A percentile compares a stretch with the other conserved stretches of the same genome.
Conservation (phyloP, 2,329 filamentous ascomycete genomes). For the Ophiostoma fasciatum region DNA sequence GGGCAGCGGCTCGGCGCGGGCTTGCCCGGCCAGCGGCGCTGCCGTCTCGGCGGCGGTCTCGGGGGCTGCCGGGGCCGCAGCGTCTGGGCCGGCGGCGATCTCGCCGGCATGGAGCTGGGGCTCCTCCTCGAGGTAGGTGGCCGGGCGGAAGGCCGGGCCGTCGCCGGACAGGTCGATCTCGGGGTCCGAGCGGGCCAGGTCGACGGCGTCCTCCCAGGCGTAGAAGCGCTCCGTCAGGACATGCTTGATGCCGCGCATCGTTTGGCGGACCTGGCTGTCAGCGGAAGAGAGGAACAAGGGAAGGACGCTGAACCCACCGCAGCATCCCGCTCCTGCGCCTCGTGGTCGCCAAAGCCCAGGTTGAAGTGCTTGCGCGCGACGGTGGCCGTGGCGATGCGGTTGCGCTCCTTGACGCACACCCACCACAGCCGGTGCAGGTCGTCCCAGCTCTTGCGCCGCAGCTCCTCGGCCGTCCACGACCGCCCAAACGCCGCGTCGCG, state of each 20-base stretch:
- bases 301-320: slow-evolving; percentile 39
- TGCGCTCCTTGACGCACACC: slow-evolving; percentile 82
- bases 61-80: too few species aligned
- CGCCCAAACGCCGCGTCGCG: slow-evolving; percentile 62
- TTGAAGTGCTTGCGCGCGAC: slow-evolving; percentile 52
- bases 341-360: slow-evolving; percentile 58
- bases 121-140: slow-evolving; percentile 22
- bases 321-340: slow-evolving; percentile 47
- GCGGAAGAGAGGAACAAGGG: background rate
- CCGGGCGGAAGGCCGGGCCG: slow-evolving; percentile 35
- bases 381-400: slow-evolving; percentile 67
- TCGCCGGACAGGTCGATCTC: slow-evolving; percentile 46
- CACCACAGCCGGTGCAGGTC: slow-evolving; percentile 90
- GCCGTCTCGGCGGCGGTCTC: too few species aligned
- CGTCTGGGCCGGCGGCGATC: too few species aligned
- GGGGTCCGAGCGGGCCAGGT: slow-evolving; percentile 49
- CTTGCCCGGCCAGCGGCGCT: too few species aligned
- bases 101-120: too few species aligned
- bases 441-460: slow-evolving; percentile 83
- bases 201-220: slow-evolving; percentile 64
- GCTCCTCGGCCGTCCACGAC: slow-evolving; percentile 70
- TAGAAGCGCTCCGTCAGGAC: slow-evolving; percentile 78
- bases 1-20: too few species aligned
- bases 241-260: slow-evolving; percentile 72
- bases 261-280: slow-evolving; percentile 51